Evolutionary conservation across 768 basidiomycete species (phyloP).

Genomic region (Leucocoprinus birnbaumii): DNA sequence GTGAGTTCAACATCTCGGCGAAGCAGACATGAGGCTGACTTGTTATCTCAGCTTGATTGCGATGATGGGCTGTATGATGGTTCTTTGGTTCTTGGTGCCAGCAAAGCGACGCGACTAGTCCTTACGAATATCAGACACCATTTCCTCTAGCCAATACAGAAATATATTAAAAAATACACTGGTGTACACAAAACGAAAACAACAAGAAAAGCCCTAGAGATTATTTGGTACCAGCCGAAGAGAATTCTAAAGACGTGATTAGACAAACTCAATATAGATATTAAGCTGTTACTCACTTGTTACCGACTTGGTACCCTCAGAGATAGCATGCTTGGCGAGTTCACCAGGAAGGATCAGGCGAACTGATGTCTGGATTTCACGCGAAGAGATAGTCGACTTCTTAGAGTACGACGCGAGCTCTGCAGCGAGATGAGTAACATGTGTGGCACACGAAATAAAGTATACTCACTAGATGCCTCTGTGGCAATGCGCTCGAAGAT

Average conservation of each 20-base stretch:
- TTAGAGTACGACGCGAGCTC: slow-evolving; percentile 98
- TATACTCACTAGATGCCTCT: slow-evolving; percentile 75
- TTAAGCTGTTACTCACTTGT: slow-evolving; percentile 39
- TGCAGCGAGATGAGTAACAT: slow-evolving; percentile 26
- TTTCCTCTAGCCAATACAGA: slow-evolving; percentile 2
- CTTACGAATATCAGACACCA: neutral
- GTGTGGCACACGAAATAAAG: neutral
- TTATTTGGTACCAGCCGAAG: slow-evolving; percentile 18
- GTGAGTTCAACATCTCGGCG: slow-evolving; percentile 32
- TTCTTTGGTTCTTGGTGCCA: slow-evolving; percentile 56
- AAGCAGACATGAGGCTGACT: neutral
- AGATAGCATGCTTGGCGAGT: slow-evolving; percentile 97
- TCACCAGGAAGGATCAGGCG: slow-evolving; percentile 96
- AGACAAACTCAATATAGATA: neutral
- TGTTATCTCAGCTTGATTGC: slow-evolving; percentile 41
- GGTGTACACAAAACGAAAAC: slow-evolving; percentile 12
- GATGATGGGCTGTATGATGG: slow-evolving; percentile 58
- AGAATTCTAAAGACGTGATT: slow-evolving; percentile 14
- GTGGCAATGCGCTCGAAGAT: slow-evolving; percentile 92
- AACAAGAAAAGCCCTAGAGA: neutral
- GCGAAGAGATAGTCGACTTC: slow-evolving; percentile 99
- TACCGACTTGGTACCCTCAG: slow-evolving; percentile 74
- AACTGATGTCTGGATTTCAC: slow-evolving; percentile 96
- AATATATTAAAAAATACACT: slow-evolving; percentile 16
- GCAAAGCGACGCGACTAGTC: neutral